These are phyloP conservation scores for Neophaeococcomyces aloes DNA, from an alignment of 2,329 filamentous ascomycete genomes.

Conservation along the genomic window DNA sequence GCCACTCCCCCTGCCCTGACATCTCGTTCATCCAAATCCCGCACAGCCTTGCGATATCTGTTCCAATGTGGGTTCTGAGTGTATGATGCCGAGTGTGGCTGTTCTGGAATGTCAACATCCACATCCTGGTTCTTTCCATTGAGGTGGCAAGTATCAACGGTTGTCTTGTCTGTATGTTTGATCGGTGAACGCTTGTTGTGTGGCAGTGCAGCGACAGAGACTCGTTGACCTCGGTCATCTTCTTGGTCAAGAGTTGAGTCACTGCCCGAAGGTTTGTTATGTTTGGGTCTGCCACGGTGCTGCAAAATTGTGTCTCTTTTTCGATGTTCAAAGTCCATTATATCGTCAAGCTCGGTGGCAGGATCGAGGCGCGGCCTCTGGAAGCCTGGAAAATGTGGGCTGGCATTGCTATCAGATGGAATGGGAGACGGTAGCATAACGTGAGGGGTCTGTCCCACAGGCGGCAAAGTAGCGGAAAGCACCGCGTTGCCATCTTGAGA, in stretches of 20 bases:
- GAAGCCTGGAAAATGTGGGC: not conserved
- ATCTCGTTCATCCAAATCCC: slow-evolving; percentile 1
- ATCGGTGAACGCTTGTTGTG: not conserved
- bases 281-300: not conserved
- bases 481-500: no score
- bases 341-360: slow-evolving; percentile 22
- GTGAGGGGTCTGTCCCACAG: not conserved
- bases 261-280: no score
- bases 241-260: not conserved
- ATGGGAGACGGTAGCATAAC: not conserved
- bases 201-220: not conserved
- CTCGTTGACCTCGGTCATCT: not conserved
- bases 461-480: no score
- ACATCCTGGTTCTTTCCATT: not conserved
- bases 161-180: not conserved
- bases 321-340: slow-evolving; percentile 31
- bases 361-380: slow-evolving; percentile 4
- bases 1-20: no score
- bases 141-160: not conserved
- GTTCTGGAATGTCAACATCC: not conserved
- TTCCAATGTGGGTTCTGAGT: not conserved
- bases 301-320: slow-evolving; percentile 23
- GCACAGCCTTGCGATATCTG: not conserved
- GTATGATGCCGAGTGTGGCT: not conserved
- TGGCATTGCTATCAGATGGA: not conserved